A percentile compares a stretch with the other conserved stretches of the same genome.
phyloP scores from a whole-genome alignment of 805 yeast species.

The Pichia gijzeniarum region DNA sequence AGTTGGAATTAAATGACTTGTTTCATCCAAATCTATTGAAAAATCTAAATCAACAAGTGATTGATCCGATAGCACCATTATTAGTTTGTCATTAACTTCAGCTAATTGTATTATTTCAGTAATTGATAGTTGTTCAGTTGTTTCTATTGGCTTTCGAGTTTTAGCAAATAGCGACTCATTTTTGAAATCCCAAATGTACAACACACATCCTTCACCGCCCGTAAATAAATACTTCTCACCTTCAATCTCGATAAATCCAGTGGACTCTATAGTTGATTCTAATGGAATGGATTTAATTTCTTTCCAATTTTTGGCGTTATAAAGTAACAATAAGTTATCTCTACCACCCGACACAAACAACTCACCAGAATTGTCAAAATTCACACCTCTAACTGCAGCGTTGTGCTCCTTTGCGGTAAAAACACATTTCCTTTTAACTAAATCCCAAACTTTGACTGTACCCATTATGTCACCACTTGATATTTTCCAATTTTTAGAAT shows the following conservation, averaged over 20 bases:
- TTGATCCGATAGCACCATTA: conserved; percentile 75
- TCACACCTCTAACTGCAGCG: conserved; percentile 81
- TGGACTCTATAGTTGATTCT: conserved; percentile 63
- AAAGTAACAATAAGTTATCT: conserved; percentile 67
- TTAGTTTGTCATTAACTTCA: conserved; percentile 32
- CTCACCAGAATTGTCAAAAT: conserved; percentile 47
- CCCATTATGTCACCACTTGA: conserved; percentile 66
- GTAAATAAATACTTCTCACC: conserved; percentile 43
- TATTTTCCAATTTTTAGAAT: conserved; percentile 67
- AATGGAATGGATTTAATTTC: conserved; percentile 64
- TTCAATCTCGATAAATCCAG: conserved; percentile 46
- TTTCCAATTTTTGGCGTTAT: conserved; percentile 46
- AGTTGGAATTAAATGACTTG: conserved; percentile 34
- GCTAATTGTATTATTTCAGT: conserved; percentile 41
- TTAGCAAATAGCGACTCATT: conserved; percentile 42
- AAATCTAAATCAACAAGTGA: conserved; percentile 41
- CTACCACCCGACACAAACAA: conserved; percentile 78
- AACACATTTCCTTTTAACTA: conserved; percentile 68
- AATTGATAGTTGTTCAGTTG: conserved; percentile 68
- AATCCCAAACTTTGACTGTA: conserved; percentile 48
- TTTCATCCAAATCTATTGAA: conserved; percentile 23
- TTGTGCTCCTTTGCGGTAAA: conserved; percentile 65
- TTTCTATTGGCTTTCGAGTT: conserved; percentile 42
- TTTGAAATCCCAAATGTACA: conserved; percentile 56
- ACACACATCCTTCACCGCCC: conserved; percentile 73